These are phyloP conservation scores for Globisporangium apiculatum DNA, from an alignment of 352 stramenopile genomes.

Conservation along the genomic window DNA sequence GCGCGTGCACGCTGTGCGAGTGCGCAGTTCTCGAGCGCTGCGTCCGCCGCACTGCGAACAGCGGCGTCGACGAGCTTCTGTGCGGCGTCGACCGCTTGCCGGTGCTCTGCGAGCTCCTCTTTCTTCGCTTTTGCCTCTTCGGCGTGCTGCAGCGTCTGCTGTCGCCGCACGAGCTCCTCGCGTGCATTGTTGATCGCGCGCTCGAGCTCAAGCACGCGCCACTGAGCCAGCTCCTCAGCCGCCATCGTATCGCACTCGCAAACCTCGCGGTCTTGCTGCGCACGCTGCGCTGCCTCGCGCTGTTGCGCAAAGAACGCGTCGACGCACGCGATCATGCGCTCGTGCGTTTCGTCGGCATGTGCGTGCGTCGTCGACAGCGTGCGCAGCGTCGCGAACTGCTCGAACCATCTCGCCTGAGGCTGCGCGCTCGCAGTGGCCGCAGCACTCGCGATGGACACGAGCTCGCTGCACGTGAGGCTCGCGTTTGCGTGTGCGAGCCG, in stretches of 20 bases:
- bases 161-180: conserved; percentile 22
- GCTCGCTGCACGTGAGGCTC: conserved; percentile 30
- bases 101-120: conserved; percentile 54
- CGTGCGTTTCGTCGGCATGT: conserved; percentile 24
- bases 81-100: conserved; percentile 24
- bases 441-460: conserved; percentile 51
- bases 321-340: conserved; percentile 25
- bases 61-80: conserved; percentile 28
- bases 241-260: conserved; percentile 20
- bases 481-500: conserved; percentile 44
- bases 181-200: conserved; percentile 28
- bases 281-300: conserved; percentile 6
- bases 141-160: conserved; percentile 37
- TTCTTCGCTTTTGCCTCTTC: conserved; percentile 79
- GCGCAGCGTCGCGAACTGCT: conserved; percentile 44
- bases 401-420: conserved; percentile 36
- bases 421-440: conserved; percentile 17
- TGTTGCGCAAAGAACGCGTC: conserved; percentile 22
- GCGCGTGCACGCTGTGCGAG: conserved; percentile 3
- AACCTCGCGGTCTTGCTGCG: conserved; percentile 24
- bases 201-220: conserved; percentile 26
- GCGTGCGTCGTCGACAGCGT: conserved; percentile 16
- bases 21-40: conserved; percentile 17
- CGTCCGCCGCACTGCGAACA: conserved; percentile 13
- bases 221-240: conserved; percentile 33